Evolutionary conservation across 2,329 filamentous ascomycete genomes (phyloP), one percentile per base, ranked within the genome.

Genomic region (Colletotrichum sp.): DNA sequence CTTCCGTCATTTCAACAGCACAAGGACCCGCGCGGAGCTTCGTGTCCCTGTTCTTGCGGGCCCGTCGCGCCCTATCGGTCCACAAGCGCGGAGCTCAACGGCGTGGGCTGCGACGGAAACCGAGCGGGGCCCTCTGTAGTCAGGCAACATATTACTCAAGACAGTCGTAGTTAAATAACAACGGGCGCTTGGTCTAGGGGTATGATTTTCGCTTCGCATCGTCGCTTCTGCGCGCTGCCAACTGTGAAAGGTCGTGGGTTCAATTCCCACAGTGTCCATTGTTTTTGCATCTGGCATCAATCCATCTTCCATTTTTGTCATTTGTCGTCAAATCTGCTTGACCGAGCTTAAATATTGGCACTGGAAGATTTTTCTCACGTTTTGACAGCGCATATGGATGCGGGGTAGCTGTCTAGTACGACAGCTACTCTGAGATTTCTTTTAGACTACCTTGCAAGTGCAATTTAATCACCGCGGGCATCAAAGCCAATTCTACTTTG

Each of bases 151-250:
- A 30, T 1, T 2, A 2, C 2, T 5, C 3, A 12, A 15, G 21
- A 12, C 5, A 16, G 1, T 1, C 0, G 0, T 32, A 0, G 0
- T 12, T 1, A 16, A 3, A 1, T 9, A 60, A 3, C 9, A 65
- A 21, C 6, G 72, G 72, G 72, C 72, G 72, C 72, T 75, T 75
- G 72, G 72, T 75, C 72, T 75, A 75, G 72, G 72, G 72, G 72
- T 75, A 75, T 75, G 72, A 71, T 75, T 75, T 66, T 75, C 72
- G 68, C 72, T 75, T 75, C 72, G 72, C 72, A 75, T 28, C 10
- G n/a, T 30, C 28, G n/a, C 12, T 6, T 16, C 21, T 15, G 16
- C 30, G 15, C 12, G 21, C 24, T 24, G 44, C 65, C 49, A 32
- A 24, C 2, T 73, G 72, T 71, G 72, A 71, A 71, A 71, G 72